phyloP scores from a whole-genome alignment of 345 rosid genomes.

The Erysimum cheiranthoides region DNA sequence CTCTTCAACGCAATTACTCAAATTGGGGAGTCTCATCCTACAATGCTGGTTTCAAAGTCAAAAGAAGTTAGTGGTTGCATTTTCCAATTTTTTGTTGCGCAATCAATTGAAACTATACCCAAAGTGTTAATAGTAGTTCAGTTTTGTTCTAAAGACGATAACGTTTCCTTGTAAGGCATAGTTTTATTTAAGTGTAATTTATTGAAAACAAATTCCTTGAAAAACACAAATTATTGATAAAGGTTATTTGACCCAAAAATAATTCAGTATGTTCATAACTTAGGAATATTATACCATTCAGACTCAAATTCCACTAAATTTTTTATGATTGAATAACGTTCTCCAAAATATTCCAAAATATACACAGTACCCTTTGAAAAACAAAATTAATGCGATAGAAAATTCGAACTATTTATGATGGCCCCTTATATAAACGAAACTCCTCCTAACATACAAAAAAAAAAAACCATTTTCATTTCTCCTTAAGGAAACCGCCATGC shows the following conservation, averaged over 20 bases:
- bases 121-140: not conserved
- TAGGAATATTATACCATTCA: not conserved
- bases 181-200: not conserved
- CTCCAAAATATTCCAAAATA: slow-evolving; percentile 3
- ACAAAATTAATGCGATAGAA: not conserved
- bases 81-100: slow-evolving; percentile 1
- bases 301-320: not conserved
- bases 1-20: slow-evolving; percentile 12
- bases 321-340: slow-evolving; percentile 12
- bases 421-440: slow-evolving; percentile 28
- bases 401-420: slow-evolving; percentile 10
- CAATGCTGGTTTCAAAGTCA: slow-evolving; percentile 22
- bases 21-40: slow-evolving; percentile 18
- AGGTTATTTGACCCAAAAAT: not conserved
- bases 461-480: slow-evolving; percentile 15
- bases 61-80: slow-evolving; percentile 15
- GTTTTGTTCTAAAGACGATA: not conserved
- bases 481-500: slow-evolving; percentile 27
- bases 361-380: not conserved
- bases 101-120: slow-evolving; percentile 15
- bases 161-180: not conserved
- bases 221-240: not conserved
- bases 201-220: not conserved
- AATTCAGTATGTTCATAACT: not conserved
- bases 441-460: not conserved